Base-by-base conservation (phyloP, 2,329 filamentous ascomycete genomes). In the Hypoxylon sp. region DNA sequence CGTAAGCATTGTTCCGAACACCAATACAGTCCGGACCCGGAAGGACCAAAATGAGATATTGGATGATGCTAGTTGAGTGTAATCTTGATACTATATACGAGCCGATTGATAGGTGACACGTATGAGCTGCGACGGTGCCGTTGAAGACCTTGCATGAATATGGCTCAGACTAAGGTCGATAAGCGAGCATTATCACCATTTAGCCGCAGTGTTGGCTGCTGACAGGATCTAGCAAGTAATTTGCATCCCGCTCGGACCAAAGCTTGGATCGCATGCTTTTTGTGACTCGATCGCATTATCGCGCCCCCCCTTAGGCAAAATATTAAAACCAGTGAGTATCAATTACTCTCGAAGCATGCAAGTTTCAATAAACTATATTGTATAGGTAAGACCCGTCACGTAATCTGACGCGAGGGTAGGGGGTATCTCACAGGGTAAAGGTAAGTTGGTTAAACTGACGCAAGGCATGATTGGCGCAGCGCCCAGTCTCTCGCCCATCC, bases 351-450 rank as follows among this genome's bases (percentile, higher is more conserved):
- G 23, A 25, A 30, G 36, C 16, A 23, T 55, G 36, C 17, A 34
- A 25, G 19, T 47, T 50, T 44, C 43, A 44, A 50, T 56, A 51
- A 46, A 48, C 45, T 53, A 37, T 50, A 47, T 44, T 46, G 32
- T 52, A 52, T 59, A 51, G 55, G 55, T 45, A 56, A 47, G 37
- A 45, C 42, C 47, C 41, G 17, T 59, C 52, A 44, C 48, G 52
- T 38, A 32, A 26, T 41, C 13, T 38, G 45, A 50, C 42, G 49
- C 32, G 47, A 56, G 30, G 54, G 42, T 43, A 46, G 49, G 57
- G n/a, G 57, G 57, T 58, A 58, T 60, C 55, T 58, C 51, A 44
- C 54, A 59, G 36, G 47, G 23, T 35, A 50, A 50, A 51, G 38
- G 46, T 29, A 35, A 32, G 49, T 48, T 44, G 45, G 35, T 20